These are phyloP conservation scores for Pichia heedii DNA, from an alignment of 805 yeast genomes.

Conservation along the genomic window DNA sequence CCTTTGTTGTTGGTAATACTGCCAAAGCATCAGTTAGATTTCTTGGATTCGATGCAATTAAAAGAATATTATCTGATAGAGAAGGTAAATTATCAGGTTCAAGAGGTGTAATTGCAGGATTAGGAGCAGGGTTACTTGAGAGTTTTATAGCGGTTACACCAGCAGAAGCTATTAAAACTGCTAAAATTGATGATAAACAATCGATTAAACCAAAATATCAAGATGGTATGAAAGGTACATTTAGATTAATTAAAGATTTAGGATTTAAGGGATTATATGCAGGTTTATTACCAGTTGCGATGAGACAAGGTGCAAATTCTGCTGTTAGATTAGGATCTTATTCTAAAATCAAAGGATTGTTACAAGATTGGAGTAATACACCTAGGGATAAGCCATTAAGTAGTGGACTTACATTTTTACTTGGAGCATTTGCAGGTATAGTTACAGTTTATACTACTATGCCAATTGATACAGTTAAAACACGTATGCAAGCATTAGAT, in stretches of 20 bases:
- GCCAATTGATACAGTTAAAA: slow-evolving; percentile 95
- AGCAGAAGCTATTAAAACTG: slow-evolving; percentile 93
- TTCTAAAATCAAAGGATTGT: slow-evolving; percentile 71
- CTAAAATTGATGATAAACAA: slow-evolving; percentile 88
- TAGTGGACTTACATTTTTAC: slow-evolving; percentile 70
- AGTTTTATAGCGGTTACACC: slow-evolving; percentile 94
- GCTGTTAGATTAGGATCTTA: slow-evolving; percentile 93
- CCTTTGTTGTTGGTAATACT: slow-evolving; percentile 91
- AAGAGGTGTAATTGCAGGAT: slow-evolving; percentile 91
- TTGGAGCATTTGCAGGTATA: slow-evolving; percentile 86
- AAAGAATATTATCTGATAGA: slow-evolving; percentile 65
- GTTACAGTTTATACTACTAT: slow-evolving; percentile 87
- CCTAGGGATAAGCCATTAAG: slow-evolving; percentile 68
- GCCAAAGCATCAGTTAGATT: slow-evolving; percentile 95
- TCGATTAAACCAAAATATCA: slow-evolving; percentile 69
- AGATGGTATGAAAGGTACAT: slow-evolving; percentile 51
- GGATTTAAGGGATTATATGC: slow-evolving; percentile 81
- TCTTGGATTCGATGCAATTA: slow-evolving; percentile 85
- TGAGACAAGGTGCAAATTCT: slow-evolving; percentile 93
- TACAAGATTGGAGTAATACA: slow-evolving; percentile 60
- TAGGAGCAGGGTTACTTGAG: slow-evolving; percentile 93
- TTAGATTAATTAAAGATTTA: slow-evolving; percentile 59
- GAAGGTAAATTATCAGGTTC: slow-evolving; percentile 84
- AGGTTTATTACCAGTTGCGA: slow-evolving; percentile 85
- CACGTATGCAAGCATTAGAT: slow-evolving; percentile 92